Percentiles rank a stretch among this genome's conserved stretches.
Conservation (phyloP, 345 rosid genomes). For the Salix purpurea region DNA sequence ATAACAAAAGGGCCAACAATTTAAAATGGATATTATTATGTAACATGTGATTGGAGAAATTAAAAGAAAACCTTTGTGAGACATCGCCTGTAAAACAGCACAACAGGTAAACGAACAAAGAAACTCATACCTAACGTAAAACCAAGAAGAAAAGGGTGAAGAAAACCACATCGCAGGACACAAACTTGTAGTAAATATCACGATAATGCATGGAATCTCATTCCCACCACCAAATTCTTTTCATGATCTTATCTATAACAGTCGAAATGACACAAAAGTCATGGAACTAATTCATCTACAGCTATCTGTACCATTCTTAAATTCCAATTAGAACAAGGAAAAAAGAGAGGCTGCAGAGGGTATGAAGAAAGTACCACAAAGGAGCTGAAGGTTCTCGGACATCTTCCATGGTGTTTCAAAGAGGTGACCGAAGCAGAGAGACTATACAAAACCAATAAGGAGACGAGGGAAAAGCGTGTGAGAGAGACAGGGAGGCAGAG, state of each 20-base stretch:
- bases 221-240: not conserved
- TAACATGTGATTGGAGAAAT: not conserved
- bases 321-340: not conserved
- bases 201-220: too few species aligned
- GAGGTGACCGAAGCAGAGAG: constrained; percentile 9
- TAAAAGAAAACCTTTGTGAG: not conserved
- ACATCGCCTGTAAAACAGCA: not conserved
- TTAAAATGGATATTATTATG: not conserved
- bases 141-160: too few species aligned
- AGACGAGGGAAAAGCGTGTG: not conserved
- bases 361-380: not conserved
- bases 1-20: not conserved
- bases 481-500: not conserved
- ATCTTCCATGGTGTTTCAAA: constrained; percentile 13
- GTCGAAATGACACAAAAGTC: not conserved
- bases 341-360: not conserved
- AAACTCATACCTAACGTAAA: too few species aligned
- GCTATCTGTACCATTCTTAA: not conserved
- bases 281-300: too few species aligned
- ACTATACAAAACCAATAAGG: not conserved
- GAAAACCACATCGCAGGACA: too few species aligned
- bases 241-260: not conserved
- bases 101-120: not conserved
- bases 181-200: too few species aligned
- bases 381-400: constrained; percentile 7